A percentile compares a stretch with the other conserved stretches of the same genome.
Evolutionary conservation across 2,329 filamentous ascomycete genomes (phyloP).

Genomic region (Curvularia verruculosa): DNA sequence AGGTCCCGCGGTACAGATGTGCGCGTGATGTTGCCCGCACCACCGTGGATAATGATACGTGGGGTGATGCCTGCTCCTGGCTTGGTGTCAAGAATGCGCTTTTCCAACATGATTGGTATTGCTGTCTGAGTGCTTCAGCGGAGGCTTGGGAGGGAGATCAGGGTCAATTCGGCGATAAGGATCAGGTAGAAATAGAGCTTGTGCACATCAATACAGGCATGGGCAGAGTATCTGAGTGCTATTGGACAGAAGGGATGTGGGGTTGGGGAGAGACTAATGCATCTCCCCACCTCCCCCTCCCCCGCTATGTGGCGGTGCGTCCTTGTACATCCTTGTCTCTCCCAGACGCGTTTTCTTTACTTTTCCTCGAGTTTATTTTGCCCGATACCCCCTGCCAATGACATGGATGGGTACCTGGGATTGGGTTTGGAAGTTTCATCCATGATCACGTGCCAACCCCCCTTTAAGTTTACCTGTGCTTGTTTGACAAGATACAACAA

Average conservation of each 20-base stretch:
- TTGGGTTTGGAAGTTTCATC: not conserved
- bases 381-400: not conserved
- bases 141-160: not conserved
- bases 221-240: not conserved
- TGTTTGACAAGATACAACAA: not conserved
- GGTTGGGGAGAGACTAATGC: not conserved
- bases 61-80: slow-evolving; percentile 33
- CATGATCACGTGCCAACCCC: not conserved
- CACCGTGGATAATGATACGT: slow-evolving; percentile 58
- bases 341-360: not conserved
- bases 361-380: not conserved
- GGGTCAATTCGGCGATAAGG: not conserved
- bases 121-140: too few species aligned
- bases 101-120: not conserved
- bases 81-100: not conserved
- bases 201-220: not conserved
- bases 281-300: not conserved
- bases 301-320: not conserved
- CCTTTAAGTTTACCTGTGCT: not conserved
- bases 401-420: not conserved
- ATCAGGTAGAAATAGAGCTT: not conserved
- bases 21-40: slow-evolving; percentile 55
- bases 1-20: slow-evolving; percentile 45
- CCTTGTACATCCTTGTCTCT: not conserved
- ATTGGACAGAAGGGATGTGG: not conserved